Base-by-base conservation (phyloP, 371 early-diverging fungal species). In the Smittium culicis region DNA sequence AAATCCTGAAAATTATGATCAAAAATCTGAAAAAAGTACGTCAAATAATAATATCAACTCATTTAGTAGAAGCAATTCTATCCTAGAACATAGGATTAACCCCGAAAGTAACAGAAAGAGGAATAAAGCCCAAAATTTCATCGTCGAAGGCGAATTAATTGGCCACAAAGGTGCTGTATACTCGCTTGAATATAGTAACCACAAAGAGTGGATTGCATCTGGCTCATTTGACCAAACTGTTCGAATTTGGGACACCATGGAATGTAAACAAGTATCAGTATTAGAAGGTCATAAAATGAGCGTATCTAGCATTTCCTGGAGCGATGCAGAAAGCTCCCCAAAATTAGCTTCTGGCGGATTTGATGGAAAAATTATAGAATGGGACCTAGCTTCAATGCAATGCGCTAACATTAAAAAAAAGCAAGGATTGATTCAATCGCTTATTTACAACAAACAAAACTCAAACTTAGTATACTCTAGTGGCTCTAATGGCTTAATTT, bases 221-320 rank as follows among this genome's bases (percentile, higher is more conserved):
- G 77, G 74, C 20, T 77, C 77, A 17, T 77, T 77, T 54, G 77
- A 77, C 69, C 65, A 68, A 65, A 69, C 77, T 17, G 72, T 77
- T 68, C 76, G 77, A 30, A 58, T 77, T 29, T 77, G 77, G 77
- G 77, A 77, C 32, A 57, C 70, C 11, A 64, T 70, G 56, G 72
- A 77, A 68, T 74, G 71, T 33, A 77, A 77, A 66, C 68, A 69
- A 20, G 29, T 72, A 55, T 70, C 68, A 28, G 62, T 62, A 31
- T 66, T 77, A 54, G 62, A 67, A 33, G 78, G 77, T 30, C 77
- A 77, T 67, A 66, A 61, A 45, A 72, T 71, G 70, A 71, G 70
- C 60, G 77, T 74, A 35, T 73, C 71, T 45, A 77, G 71, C 45
- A 70, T 77, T 63, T 72, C 74, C 1, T 77, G 77, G 77, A 70